These are phyloP conservation scores for Magnolia officinalis DNA, from an alignment of 164 flowering plant genomes.

Conservation along the genomic window DNA sequence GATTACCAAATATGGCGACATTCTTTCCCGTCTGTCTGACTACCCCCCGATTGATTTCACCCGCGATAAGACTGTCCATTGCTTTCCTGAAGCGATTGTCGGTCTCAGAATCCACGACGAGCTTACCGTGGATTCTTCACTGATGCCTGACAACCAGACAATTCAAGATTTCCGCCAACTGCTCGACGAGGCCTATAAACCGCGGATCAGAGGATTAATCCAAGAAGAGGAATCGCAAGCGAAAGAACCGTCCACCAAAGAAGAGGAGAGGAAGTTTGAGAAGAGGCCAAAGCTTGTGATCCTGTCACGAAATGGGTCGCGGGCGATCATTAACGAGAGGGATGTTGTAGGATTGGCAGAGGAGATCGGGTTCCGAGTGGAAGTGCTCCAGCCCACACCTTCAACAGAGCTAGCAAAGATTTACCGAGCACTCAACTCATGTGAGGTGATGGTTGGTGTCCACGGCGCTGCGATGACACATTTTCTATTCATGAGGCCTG, in stretches of 20 bases:
- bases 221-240: constrained; percentile 38
- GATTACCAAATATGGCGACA: constrained; percentile 37
- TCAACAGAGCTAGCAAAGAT: constrained; percentile 25
- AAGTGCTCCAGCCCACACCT: constrained; percentile 28
- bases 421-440: constrained; percentile 30
- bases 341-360: constrained; percentile 24
- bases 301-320: constrained; percentile 21
- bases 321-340: constrained; percentile 32
- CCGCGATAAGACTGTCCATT: constrained; percentile 33
- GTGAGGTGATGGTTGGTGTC: constrained; percentile 50
- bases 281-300: constrained; percentile 39
- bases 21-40: constrained; percentile 31
- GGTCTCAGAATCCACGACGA: constrained; percentile 14
- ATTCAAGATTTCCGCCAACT: constrained; percentile 5
- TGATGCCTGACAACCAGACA: constrained; percentile 7
- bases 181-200: constrained; percentile 1
- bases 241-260: constrained; percentile 23
- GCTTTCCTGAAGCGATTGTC: constrained; percentile 34
- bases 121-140: constrained; percentile 5
- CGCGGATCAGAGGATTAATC: constrained; percentile 37
- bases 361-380: constrained; percentile 46
- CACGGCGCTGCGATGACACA: constrained; percentile 53
- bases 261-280: not conserved
- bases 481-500: constrained; percentile 30
- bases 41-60: constrained; percentile 41